Evolutionary conservation across 345 rosid genomes (phyloP), one percentile per base, ranked within the genome.

Genomic region (Kandelia obovata): DNA sequence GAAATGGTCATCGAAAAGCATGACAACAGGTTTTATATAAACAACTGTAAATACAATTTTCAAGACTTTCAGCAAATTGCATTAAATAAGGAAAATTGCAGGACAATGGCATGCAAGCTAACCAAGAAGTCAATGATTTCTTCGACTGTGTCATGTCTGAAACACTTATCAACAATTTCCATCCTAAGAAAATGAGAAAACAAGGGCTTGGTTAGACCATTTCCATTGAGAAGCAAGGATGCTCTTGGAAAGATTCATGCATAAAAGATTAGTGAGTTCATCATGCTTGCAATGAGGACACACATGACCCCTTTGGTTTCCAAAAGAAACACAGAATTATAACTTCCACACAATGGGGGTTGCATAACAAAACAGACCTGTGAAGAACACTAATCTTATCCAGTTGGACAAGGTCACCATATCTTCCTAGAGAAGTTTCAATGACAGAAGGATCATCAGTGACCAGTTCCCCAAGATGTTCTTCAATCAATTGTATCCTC

Each of bases 391-490:
- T 87, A 55, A 66, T 79, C 72, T 84, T 72, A 73, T 87, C 94
- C 58, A 90, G 96, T 80, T 69, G 80, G 62, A 79, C 82, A 70
- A 78, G 68, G 68, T 92, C 96, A 46, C 84, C 63, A 65, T 84
- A 85, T 68, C 86, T 86, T 78, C 86, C 96, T 65, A 90, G 73
- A 62, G 78, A 57, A 68, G 87, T 55, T 75, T 87, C 98, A 71
- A 95, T 77, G 72, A 86, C 92, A 53, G 98, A 92, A 76, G 93
- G 96, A 80, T 92, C 96, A 80, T 92, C 94, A 5, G 98, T 90
- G 67, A 77, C 81, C 71, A 90, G 81, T 55, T 86, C 77, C 76
- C 83, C 89, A 39, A 95, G 85, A 72, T 87, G 84, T 63, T 86
- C 83, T 71, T 88, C 94, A 75, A 95, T 43, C 55, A 82, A 71